A percentile compares a stretch with the other conserved stretches of the same genome.
phyloP scores from a whole-genome alignment of 139 green algal species.

The Gonium pectorale region DNA sequence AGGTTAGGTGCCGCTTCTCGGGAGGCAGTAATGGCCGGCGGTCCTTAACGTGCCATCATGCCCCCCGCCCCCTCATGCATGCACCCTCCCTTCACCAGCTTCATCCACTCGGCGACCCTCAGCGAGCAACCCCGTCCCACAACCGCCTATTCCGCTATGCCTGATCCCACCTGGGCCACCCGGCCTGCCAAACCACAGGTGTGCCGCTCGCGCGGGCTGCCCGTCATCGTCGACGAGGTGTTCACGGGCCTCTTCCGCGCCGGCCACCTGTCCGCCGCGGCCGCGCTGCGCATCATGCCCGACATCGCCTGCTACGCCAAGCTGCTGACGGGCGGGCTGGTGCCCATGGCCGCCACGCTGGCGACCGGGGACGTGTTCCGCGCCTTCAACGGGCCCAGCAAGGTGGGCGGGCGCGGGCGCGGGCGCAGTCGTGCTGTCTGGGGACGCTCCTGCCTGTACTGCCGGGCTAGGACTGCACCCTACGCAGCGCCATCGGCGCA shows the following conservation, averaged over 20 bases:
- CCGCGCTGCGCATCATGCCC: constrained; percentile 79
- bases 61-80: no score
- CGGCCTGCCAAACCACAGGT: constrained; percentile 33
- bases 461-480: no score
- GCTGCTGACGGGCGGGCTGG: constrained; percentile 86
- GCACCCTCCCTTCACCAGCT: not conserved
- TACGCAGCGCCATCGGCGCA: no score
- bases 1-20: no score
- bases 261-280: constrained; percentile 71
- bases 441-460: no score
- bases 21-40: no score
- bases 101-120: no score
- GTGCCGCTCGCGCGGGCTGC: constrained; percentile 77
- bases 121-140: no score
- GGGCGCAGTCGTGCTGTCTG: not conserved
- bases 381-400: constrained; percentile 81
- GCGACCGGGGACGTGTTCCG: constrained; percentile 84
- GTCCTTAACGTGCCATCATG: no score
- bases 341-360: constrained; percentile 92
- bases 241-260: constrained; percentile 94
- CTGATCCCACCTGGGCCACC: not conserved
- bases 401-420: constrained; percentile 51
- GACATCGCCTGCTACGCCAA: constrained; percentile 98
- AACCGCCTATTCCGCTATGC: no score
- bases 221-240: constrained; percentile 96